phyloP scores from a whole-genome alignment of 169 alveolate genomes.

The Plasmodium sp. region DNA sequence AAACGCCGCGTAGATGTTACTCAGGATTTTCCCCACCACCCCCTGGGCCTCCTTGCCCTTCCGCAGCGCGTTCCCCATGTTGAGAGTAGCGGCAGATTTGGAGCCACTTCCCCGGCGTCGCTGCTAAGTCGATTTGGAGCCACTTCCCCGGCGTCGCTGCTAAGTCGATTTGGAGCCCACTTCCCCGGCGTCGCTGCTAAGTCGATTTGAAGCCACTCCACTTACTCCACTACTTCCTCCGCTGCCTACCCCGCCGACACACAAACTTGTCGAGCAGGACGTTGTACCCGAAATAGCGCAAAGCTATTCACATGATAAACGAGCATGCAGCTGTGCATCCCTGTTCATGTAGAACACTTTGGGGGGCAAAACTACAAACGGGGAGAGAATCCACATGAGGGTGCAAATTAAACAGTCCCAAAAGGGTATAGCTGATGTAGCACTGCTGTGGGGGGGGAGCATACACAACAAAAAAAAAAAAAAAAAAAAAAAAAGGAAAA shows the following conservation, averaged over 20 bases:
- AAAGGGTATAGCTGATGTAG: neutral
- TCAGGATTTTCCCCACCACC: neutral
- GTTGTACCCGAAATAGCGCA: neutral
- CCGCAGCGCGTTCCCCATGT: conserved; percentile 25
- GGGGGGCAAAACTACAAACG: neutral
- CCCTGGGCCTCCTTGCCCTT: neutral
- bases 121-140: neutral
- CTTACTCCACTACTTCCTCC: neutral
- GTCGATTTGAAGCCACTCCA: neutral
- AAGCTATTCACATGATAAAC: neutral
- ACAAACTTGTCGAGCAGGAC: neutral
- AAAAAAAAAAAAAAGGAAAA: too few relatives aligned
- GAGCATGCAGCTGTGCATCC: neutral
- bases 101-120: neutral
- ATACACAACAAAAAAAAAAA: neutral
- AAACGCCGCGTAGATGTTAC: neutral
- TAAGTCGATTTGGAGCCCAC: too few relatives aligned
- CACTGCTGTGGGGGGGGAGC: neutral
- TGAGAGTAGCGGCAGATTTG: neutral
- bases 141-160: too few relatives aligned
- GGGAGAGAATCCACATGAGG: neutral
- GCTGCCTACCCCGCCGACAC: neutral
- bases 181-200: neutral
- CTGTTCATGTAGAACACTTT: neutral
- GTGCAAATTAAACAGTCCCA: neutral